A percentile compares a stretch with the other conserved stretches of the same genome.
phyloP scores from a whole-genome alignment of 2,329 filamentous ascomycete genomes.

The Fusarium keratoplasticum region DNA sequence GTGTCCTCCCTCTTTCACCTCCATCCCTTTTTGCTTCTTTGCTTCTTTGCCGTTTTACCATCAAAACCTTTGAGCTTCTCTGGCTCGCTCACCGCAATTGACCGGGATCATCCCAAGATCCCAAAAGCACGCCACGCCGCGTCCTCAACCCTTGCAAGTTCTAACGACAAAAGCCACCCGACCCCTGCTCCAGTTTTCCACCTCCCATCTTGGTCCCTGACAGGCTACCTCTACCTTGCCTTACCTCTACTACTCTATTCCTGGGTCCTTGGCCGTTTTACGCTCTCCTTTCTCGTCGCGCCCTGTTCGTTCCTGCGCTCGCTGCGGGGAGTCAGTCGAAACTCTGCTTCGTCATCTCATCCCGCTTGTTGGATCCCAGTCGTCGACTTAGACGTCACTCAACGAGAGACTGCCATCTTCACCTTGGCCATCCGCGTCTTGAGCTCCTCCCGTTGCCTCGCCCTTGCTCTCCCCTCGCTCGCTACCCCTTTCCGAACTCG shows the following conservation, averaged over 20 bases:
- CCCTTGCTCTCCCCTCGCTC: constrained; percentile 7
- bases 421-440: constrained; percentile 14
- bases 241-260: constrained; percentile 16
- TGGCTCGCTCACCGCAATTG: constrained; percentile 24
- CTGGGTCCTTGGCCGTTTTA: constrained; percentile 31
- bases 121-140: constrained; percentile 44
- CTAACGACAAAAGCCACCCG: constrained; percentile 40
- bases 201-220: constrained; percentile 35
- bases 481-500: constrained; percentile 23
- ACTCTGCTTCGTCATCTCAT: constrained; percentile 43
- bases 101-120: constrained; percentile 24
- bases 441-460: not conserved
- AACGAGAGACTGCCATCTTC: constrained; percentile 2
- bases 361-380: constrained; percentile 30
- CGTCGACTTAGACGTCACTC: constrained; percentile 17
- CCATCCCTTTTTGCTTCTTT: not conserved
- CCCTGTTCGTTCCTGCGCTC: constrained; percentile 35
- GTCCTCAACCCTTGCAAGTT: constrained; percentile 37
- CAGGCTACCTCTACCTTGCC: constrained; percentile 27
- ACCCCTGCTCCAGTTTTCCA: constrained; percentile 44
- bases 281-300: constrained; percentile 41
- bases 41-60: not conserved
- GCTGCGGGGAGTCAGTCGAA: constrained; percentile 41
- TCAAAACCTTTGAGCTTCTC: not conserved
- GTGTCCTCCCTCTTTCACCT: not conserved